phyloP scores from a whole-genome alignment of 805 yeast genomes.

The Starmera amethionina region DNA sequence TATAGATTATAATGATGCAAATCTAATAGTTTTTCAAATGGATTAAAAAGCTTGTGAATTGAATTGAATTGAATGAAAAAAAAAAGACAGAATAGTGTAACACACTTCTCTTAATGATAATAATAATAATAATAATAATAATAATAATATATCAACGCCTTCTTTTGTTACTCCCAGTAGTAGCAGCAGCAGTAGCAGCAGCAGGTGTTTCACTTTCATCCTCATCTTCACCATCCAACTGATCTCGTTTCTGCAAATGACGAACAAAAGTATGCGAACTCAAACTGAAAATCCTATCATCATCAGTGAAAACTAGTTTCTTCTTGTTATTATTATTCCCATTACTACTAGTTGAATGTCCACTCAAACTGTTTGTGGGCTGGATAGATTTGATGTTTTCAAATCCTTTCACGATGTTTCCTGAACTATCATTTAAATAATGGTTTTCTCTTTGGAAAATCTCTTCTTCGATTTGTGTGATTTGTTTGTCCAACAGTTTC shows the following conservation, averaged over 20 bases:
- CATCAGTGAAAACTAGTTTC: slow-evolving; percentile 50
- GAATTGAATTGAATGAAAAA: too few relatives aligned
- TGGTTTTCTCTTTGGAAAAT: slow-evolving; percentile 71
- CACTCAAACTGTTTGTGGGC: too few relatives aligned
- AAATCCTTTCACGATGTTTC: slow-evolving; percentile 87
- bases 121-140: not conserved
- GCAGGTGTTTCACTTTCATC: slow-evolving; percentile 16
- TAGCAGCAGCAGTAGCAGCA: slow-evolving; percentile 4
- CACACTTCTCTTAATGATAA: not conserved
- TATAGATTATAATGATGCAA: too few relatives aligned
- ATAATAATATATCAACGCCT: not conserved
- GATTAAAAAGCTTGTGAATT: too few relatives aligned
- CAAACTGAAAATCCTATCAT: slow-evolving; percentile 72
- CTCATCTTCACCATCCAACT: slow-evolving; percentile 22
- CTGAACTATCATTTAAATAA: slow-evolving; percentile 59
- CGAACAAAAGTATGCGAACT: slow-evolving; percentile 64
- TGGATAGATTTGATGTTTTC: slow-evolving; percentile 44
- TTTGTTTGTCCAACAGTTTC: slow-evolving; percentile 52
- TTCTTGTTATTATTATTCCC: slow-evolving; percentile 19
- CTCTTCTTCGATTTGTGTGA: slow-evolving; percentile 60
- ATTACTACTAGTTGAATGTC: too few relatives aligned
- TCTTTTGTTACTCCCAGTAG: slow-evolving; percentile 4
- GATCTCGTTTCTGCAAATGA: slow-evolving; percentile 41
- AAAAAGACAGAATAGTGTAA: too few relatives aligned
- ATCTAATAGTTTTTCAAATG: too few relatives aligned